These are phyloP conservation scores for Fusarium decemcellulare DNA, from an alignment of 2,329 filamentous ascomycete genomes.

Conservation along the genomic window DNA sequence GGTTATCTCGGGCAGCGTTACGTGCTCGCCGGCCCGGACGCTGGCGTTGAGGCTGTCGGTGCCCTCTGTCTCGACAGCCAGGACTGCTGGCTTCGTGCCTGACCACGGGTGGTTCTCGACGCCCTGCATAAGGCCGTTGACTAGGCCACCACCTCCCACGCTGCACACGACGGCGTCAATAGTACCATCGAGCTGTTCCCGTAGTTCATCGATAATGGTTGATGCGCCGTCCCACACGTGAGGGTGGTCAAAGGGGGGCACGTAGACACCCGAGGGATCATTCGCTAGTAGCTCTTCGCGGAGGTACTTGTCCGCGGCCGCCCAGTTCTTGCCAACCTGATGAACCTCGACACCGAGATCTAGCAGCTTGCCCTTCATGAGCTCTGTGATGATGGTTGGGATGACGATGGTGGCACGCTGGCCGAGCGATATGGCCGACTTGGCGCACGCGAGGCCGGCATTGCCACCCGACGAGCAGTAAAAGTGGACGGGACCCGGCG, in stretches of 20 bases:
- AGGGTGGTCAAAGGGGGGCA: conserved; percentile 78
- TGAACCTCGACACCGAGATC: conserved; percentile 79
- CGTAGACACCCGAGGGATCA: conserved; percentile 72
- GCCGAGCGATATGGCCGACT: conserved; percentile 75
- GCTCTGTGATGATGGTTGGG: conserved; percentile 72
- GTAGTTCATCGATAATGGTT: conserved; percentile 69
- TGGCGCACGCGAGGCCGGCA: conserved; percentile 85
- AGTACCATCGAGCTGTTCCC: conserved; percentile 57
- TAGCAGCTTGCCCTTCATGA: conserved; percentile 80
- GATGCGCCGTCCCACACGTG: conserved; percentile 77
- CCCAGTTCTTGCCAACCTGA: conserved; percentile 77
- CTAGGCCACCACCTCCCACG: conserved; percentile 85
- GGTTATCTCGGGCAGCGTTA: conserved; percentile 79
- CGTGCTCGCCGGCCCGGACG: conserved; percentile 67
- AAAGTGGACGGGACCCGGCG: conserved; percentile 71
- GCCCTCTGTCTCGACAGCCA: conserved; percentile 83
- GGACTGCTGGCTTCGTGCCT: conserved; percentile 62
- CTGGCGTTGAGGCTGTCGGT: conserved; percentile 79
- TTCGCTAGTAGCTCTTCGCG: conserved; percentile 68
- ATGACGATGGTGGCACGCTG: conserved; percentile 83
- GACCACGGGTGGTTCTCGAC: conserved; percentile 64
- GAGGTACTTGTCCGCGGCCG: conserved; percentile 78
- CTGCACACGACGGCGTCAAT: conserved; percentile 82
- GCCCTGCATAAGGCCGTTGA: conserved; percentile 82
- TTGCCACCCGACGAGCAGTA: conserved; percentile 88